Conservation (phyloP, 106 monocot species). For the Allium sativum region DNA sequence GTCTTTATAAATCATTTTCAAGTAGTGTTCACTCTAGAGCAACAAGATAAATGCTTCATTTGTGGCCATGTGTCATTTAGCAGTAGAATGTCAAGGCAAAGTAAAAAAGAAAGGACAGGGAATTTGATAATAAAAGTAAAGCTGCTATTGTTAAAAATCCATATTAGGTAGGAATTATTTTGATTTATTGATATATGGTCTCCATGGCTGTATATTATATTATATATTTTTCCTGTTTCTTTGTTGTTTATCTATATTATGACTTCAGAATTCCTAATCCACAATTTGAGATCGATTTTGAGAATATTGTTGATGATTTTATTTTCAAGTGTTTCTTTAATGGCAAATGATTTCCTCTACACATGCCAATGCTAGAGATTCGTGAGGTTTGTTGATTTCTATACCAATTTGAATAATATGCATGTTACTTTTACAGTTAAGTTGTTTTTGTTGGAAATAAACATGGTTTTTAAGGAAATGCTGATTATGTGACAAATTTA, state of each 20-base stretch:
- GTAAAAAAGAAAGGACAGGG: conserved; percentile 85
- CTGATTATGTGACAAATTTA: too few species aligned
- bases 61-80: conserved; percentile 98
- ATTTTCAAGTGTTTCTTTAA: conserved; percentile 95
- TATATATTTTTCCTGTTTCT: conserved; percentile 4
- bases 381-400: conserved; percentile 53
- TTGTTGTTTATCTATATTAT: conserved; percentile 85
- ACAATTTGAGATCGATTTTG: conserved; percentile 74
- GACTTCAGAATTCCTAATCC: conserved; percentile 84
- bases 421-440: too few species aligned
- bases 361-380: conserved; percentile 96
- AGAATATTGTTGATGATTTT: conserved; percentile 95
- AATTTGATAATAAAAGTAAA: conserved; percentile 78
- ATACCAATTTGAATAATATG: too few species aligned
- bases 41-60: conserved; percentile 93
- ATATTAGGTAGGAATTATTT: conserved; percentile 42
- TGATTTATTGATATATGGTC: not conserved
- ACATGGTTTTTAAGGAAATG: too few species aligned
- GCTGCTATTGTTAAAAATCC: conserved; percentile 62
- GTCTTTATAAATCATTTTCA: conserved; percentile 12
- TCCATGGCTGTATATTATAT: not conserved
- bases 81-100: conserved; percentile 87
- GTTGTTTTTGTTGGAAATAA: too few species aligned
- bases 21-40: conserved; percentile 90
- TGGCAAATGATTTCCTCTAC: conserved; percentile 98